Conservation (phyloP, 164 flowering plant species). For the Vitis rotundifolia region DNA sequence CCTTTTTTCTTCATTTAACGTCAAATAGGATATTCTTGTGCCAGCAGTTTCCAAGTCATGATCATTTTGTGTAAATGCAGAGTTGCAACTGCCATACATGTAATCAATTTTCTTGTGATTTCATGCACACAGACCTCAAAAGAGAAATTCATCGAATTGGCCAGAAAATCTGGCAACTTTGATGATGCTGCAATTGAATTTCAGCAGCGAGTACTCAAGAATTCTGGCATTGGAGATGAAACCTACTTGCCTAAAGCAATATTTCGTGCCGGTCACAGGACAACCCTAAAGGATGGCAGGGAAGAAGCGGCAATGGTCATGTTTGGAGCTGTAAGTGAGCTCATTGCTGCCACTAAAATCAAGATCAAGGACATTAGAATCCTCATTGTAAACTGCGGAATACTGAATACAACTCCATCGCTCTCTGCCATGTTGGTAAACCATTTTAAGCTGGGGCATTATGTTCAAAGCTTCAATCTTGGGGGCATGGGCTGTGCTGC, state of each 20-base stretch:
- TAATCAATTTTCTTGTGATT: not conserved
- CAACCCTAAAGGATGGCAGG: conserved; percentile 48
- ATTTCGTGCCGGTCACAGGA: conserved; percentile 37
- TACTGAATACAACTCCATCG: conserved; percentile 64
- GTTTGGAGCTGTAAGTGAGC: conserved; percentile 57
- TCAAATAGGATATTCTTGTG: not conserved
- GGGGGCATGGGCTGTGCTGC: conserved; percentile 91
- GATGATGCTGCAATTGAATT: conserved; percentile 41
- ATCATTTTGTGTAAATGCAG: no score
- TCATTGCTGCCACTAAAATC: conserved; percentile 44
- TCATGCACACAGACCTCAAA: conserved; percentile 35
- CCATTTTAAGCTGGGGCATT: conserved; percentile 54
- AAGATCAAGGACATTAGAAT: conserved; percentile 46
- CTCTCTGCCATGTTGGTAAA: conserved; percentile 74
- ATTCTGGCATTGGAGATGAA: conserved; percentile 70
- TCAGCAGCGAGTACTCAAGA: conserved; percentile 42
- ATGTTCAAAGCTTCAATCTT: conserved; percentile 59
- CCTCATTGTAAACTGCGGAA: conserved; percentile 65
- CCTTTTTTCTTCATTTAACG: not conserved
- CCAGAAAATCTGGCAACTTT: conserved; percentile 57
- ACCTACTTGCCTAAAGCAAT: conserved; percentile 55
- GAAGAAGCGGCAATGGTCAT: conserved; percentile 65
- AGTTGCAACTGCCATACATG: no score
- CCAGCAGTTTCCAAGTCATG: no score
- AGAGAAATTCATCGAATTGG: conserved; percentile 53